A percentile compares a stretch with the other conserved stretches of the same genome.
These are phyloP conservation scores for Penicillium parvum DNA, from an alignment of 495 filamentous ascomycete species.

Conservation along the genomic window DNA sequence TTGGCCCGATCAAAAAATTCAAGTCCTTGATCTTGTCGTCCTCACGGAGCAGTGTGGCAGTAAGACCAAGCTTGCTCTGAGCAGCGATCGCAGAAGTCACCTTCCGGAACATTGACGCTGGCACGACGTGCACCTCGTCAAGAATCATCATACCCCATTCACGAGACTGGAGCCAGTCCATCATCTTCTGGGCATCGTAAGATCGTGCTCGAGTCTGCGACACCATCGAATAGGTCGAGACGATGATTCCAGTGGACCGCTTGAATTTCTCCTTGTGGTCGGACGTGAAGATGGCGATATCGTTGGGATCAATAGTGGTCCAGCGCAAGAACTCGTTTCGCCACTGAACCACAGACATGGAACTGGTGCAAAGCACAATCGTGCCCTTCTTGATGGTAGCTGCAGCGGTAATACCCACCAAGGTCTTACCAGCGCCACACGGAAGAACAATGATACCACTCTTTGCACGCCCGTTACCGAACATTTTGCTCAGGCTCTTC, in stretches of 20 bases:
- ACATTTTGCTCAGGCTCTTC: conserved; percentile 97
- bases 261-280: conserved; percentile 89
- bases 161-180: conserved; percentile 85
- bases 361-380: conserved; percentile 92
- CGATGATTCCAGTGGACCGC: conserved; percentile 87
- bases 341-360: conserved; percentile 98
- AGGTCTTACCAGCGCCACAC: conserved; percentile 94
- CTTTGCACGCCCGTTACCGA: conserved; percentile 93
- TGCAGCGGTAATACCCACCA: conserved; percentile 94
- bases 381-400: conserved; percentile 96
- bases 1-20: conserved; percentile 96
- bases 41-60: conserved; percentile 89
- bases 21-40: conserved; percentile 98
- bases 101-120: conserved; percentile 89
- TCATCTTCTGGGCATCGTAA: conserved; percentile 93
- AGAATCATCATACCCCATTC: conserved; percentile 99
- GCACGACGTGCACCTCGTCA: conserved; percentile 98
- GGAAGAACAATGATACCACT: conserved; percentile 97
- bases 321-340: conserved; percentile 92
- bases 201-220: conserved; percentile 81
- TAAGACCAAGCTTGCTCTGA: conserved; percentile 94
- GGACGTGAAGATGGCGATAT: conserved; percentile 92
- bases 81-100: conserved; percentile 88
- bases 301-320: conserved; percentile 93
- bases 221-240: conserved; percentile 98